A percentile compares a stretch with the other conserved stretches of the same genome.
Conservation (phyloP, 78 protist species). For the Dictyostelium discoideum region dicty_2.7 NC_007088.5:6960501-6961000, state of each 20-base stretch:
- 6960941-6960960: slow-evolving; percentile 29
- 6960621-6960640: slow-evolving; percentile 56
- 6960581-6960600: slow-evolving; percentile 12
- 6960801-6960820: slow-evolving; percentile 14
- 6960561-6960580: slow-evolving; percentile 46
- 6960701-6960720: slow-evolving; percentile 17
- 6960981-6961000: slow-evolving; percentile 57
- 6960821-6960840: slow-evolving; percentile 44
- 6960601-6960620: slow-evolving; percentile 44
- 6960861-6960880: slow-evolving; percentile 28
- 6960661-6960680: slow-evolving; percentile 52
- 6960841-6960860: slow-evolving; percentile 53
- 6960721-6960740: slow-evolving; percentile 71
- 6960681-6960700: slow-evolving; percentile 16
- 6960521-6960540: slow-evolving; percentile 15
- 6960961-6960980: background rate
- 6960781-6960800: slow-evolving; percentile 43
- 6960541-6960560: slow-evolving; percentile 42
- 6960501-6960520: background rate
- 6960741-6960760: slow-evolving; percentile 52
- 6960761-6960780: background rate
- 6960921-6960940: slow-evolving; percentile 15
- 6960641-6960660: slow-evolving; percentile 76
- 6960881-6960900: slow-evolving; percentile 22
- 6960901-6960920: slow-evolving; percentile 34